These are phyloP conservation scores for Colletotrichum phormii DNA, from an alignment of 2,329 filamentous ascomycete species.

Conservation along the genomic window DNA sequence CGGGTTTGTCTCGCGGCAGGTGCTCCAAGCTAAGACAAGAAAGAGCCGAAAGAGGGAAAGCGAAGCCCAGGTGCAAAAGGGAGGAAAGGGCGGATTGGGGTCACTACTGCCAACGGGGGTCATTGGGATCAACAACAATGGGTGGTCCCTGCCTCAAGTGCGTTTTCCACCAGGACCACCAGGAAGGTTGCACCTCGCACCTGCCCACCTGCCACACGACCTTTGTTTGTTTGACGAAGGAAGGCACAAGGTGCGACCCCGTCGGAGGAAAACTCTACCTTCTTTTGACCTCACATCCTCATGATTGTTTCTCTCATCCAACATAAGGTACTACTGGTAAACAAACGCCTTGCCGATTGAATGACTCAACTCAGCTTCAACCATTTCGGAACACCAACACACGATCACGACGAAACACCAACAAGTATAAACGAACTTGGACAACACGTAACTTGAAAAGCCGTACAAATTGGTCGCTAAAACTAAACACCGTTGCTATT, in stretches of 20 bases:
- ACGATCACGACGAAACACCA: neutral
- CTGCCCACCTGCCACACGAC: slow-evolving; percentile 6
- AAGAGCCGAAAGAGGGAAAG: neutral
- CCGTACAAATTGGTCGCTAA: slow-evolving; percentile 22
- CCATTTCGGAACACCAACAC: neutral
- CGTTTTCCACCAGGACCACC: slow-evolving; percentile 1
- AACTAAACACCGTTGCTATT: slow-evolving; percentile 12
- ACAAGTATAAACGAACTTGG: neutral
- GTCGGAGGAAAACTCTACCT: neutral
- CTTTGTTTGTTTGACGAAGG: slow-evolving; percentile 8
- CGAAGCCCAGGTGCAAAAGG: neutral
- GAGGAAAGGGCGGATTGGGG: neutral
- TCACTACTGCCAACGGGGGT: neutral
- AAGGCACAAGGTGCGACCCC: neutral
- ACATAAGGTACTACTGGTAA: no score
- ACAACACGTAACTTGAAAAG: neutral
- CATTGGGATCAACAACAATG: slow-evolving; percentile 13
- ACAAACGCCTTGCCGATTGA: neutral
- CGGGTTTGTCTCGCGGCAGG: neutral
- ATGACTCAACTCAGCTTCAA: neutral
- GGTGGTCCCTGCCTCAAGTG: slow-evolving; percentile 17
- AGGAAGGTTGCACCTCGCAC: slow-evolving; percentile 26
- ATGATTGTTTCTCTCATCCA: neutral
- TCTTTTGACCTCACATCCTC: neutral
- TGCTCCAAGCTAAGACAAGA: neutral